Evolutionary conservation across 2,329 filamentous ascomycete genomes (phyloP).

Genomic region (Colletotrichum abscissum): DNA sequence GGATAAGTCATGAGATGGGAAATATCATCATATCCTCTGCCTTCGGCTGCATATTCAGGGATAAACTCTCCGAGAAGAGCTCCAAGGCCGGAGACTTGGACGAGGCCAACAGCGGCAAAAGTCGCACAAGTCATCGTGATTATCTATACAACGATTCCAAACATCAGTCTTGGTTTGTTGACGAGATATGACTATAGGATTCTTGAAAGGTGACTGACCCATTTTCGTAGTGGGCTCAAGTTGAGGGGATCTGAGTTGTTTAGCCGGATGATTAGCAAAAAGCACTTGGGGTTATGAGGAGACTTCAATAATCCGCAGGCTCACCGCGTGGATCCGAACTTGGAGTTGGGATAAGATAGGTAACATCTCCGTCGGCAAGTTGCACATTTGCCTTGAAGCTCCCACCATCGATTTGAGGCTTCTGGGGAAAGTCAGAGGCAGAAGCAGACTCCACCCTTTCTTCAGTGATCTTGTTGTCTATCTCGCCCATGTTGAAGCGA

Average conservation of each 20-base stretch:
- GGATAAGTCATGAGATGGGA: conserved; percentile 24
- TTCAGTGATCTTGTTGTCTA: conserved; percentile 18
- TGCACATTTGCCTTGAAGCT: conserved; percentile 37
- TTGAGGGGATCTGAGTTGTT: conserved; percentile 7
- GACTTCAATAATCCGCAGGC: background rate
- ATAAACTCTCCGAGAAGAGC: conserved; percentile 23
- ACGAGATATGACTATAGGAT: no score
- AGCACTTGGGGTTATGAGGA: background rate
- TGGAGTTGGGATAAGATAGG: conserved; percentile 47
- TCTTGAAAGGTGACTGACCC: background rate
- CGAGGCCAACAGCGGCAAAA: conserved; percentile 11
- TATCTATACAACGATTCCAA: background rate
- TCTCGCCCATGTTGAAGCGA: conserved; percentile 4
- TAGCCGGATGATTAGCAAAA: background rate
- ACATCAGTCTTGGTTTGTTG: accelerated
- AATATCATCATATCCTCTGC: conserved; percentile 21
- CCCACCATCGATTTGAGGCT: background rate
- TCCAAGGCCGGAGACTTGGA: conserved; percentile 22
- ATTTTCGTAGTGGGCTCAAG: conserved; percentile 18
- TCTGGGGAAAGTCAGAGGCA: background rate
- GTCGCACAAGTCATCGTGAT: conserved; percentile 18
- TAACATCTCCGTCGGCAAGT: conserved; percentile 45
- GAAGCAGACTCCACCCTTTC: conserved; percentile 20
- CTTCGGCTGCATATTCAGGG: conserved; percentile 18
- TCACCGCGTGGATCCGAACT: conserved; percentile 45